A percentile compares a stretch with the other conserved stretches of the same genome.
These are phyloP conservation scores for Candida sp. DNA, from an alignment of 1,139 yeast genomes.

Conservation along the genomic window DNA sequence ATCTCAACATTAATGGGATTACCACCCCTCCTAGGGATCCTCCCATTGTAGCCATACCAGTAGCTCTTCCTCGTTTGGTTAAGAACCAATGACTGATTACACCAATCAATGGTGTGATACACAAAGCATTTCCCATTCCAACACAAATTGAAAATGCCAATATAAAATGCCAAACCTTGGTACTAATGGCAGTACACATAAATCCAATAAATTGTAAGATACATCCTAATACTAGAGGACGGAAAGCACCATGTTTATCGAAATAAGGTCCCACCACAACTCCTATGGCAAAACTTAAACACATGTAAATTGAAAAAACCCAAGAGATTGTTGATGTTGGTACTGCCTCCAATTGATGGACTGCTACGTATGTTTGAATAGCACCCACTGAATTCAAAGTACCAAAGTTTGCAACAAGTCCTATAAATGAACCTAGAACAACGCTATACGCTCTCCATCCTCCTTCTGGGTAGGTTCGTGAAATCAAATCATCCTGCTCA, in stretches of 20 bases:
- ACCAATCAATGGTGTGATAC: constrained; percentile 35
- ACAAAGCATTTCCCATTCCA: constrained; percentile 32
- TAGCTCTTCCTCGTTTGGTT: constrained; percentile 29
- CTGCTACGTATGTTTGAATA: constrained; percentile 30
- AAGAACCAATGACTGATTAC: constrained; percentile 39
- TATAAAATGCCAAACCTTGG: constrained; percentile 29
- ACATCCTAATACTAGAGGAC: constrained; percentile 23
- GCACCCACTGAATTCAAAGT: constrained; percentile 33
- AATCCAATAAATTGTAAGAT: constrained; percentile 27
- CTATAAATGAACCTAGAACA: constrained; percentile 32
- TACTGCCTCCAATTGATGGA: constrained; percentile 25
- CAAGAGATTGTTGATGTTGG: constrained; percentile 23
- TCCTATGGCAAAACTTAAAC: constrained; percentile 28
- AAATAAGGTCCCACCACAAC: constrained; percentile 35
- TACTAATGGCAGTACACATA: constrained; percentile 30
- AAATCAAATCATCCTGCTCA: neutral
- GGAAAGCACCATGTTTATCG: constrained; percentile 29
- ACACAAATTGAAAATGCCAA: constrained; percentile 31
- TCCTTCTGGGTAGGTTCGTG: constrained; percentile 17
- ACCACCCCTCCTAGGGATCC: constrained; percentile 38
- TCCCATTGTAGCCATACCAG: constrained; percentile 36
- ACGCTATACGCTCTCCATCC: constrained; percentile 30
- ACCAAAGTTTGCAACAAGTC: constrained; percentile 29
- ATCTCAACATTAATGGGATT: constrained; percentile 31
- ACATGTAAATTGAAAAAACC: constrained; percentile 36